A percentile compares a stretch with the other conserved stretches of the same genome.
Conservation (phyloP, 345 rosid species). For the Acer campestre region DNA sequence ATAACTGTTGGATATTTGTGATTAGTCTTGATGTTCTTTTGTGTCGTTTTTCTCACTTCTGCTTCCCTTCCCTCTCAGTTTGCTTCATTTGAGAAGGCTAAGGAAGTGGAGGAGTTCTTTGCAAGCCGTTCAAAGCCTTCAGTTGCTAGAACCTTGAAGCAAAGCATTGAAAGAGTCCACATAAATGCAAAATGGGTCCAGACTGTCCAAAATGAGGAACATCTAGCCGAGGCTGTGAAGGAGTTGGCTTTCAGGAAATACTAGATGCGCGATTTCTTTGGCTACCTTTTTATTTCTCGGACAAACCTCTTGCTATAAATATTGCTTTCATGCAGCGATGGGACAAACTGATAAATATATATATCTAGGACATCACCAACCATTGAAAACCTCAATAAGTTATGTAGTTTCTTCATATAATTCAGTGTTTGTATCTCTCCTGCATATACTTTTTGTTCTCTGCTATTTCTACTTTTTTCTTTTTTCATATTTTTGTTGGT, state of each 20-base stretch:
- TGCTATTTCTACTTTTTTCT: too few species aligned
- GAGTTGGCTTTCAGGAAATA: constrained; percentile 48
- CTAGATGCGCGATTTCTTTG: constrained; percentile 13
- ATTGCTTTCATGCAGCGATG: not conserved
- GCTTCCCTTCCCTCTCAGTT: constrained; percentile 45
- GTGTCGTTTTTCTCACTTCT: not conserved
- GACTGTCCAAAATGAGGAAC: constrained; percentile 59
- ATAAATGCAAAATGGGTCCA: constrained; percentile 84
- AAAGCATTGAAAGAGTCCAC: constrained; percentile 74
- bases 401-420: not conserved
- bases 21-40: not conserved
- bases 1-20: not conserved
- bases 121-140: constrained; percentile 57
- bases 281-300: not conserved
- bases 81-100: constrained; percentile 77
- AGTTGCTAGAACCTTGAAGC: constrained; percentile 86
- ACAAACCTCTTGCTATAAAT: not conserved
- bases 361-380: not conserved
- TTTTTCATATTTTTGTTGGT: not conserved
- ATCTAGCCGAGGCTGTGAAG: constrained; percentile 48
- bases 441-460: not conserved
- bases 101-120: constrained; percentile 86
- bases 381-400: not conserved
- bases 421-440: not conserved
- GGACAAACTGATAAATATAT: too few species aligned